Evolutionary conservation across 2,329 filamentous ascomycete genomes (phyloP).

Genomic region (Microsporum ferrugineum): DNA sequence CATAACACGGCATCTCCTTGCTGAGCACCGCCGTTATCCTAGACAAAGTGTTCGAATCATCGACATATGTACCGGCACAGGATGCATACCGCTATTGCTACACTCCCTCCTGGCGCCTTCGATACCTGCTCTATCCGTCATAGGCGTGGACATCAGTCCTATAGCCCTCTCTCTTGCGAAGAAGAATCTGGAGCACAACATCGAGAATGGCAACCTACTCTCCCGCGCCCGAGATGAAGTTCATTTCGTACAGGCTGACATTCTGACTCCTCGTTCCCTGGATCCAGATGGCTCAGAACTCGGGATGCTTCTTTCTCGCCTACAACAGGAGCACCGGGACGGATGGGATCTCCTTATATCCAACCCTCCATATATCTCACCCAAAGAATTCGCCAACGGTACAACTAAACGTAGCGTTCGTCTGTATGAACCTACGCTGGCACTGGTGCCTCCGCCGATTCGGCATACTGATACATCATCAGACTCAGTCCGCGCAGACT

Average conservation of each 20-base stretch:
- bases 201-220: constrained; percentile 20
- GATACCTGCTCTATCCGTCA: constrained; percentile 39
- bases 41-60: constrained; percentile 48
- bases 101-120: constrained; percentile 46
- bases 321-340: background rate
- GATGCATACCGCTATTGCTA: constrained; percentile 74
- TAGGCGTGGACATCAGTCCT: constrained; percentile 63
- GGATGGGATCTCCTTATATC: constrained; percentile 56
- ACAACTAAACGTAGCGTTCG: constrained; percentile 64
- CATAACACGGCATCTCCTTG: constrained; percentile 39
- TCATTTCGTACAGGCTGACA: constrained; percentile 38
- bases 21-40: constrained; percentile 8
- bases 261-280: constrained; percentile 20
- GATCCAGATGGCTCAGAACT: background rate
- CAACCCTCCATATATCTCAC: constrained; percentile 87
- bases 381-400: constrained; percentile 43
- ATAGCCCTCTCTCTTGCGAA: constrained; percentile 54
- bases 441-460: constrained; percentile 53
- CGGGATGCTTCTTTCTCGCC: background rate
- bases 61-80: constrained; percentile 83
- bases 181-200: constrained; percentile 51
- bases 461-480: background rate
- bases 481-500: constrained; percentile 20
- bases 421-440: constrained; percentile 66
- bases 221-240: constrained; percentile 26